These are phyloP conservation scores for Mycena pura DNA, from an alignment of 768 basidiomycete species.

Conservation along the genomic window DNA sequence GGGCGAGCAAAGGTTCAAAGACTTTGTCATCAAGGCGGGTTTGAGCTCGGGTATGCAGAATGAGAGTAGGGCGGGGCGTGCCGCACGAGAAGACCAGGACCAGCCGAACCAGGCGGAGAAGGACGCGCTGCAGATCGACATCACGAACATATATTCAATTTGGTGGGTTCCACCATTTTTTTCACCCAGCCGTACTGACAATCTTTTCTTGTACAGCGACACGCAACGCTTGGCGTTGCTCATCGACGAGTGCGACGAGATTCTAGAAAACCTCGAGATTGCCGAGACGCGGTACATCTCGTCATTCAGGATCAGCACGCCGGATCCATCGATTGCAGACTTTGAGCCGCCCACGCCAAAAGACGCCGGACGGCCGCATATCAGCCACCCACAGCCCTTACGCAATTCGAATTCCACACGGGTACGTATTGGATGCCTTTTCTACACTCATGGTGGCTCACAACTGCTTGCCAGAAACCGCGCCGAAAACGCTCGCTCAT, in stretches of 20 bases:
- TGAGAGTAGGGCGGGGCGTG: constrained; percentile 31
- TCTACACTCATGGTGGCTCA: neutral
- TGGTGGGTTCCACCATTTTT: constrained; percentile 48
- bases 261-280: constrained; percentile 81
- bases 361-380: constrained; percentile 58
- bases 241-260: constrained; percentile 76
- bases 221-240: constrained; percentile 70
- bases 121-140: constrained; percentile 62
- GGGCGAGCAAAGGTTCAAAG: constrained; percentile 78
- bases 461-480: constrained; percentile 34
- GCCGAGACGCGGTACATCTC: constrained; percentile 81
- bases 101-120: constrained; percentile 54
- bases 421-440: constrained; percentile 21
- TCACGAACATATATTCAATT: constrained; percentile 77
- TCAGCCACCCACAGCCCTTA: constrained; percentile 75
- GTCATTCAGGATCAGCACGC: constrained; percentile 76
- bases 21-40: constrained; percentile 68
- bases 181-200: neutral
- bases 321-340: constrained; percentile 74
- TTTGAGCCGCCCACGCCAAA: constrained; percentile 51
- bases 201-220: constrained; percentile 53
- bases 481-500: constrained; percentile 60
- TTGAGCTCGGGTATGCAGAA: constrained; percentile 64
- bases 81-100: constrained; percentile 36
- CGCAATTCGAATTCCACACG: constrained; percentile 39